Conservation (phyloP, 306 rosid genomes). For the Sesbania bispinosa region DNA sequence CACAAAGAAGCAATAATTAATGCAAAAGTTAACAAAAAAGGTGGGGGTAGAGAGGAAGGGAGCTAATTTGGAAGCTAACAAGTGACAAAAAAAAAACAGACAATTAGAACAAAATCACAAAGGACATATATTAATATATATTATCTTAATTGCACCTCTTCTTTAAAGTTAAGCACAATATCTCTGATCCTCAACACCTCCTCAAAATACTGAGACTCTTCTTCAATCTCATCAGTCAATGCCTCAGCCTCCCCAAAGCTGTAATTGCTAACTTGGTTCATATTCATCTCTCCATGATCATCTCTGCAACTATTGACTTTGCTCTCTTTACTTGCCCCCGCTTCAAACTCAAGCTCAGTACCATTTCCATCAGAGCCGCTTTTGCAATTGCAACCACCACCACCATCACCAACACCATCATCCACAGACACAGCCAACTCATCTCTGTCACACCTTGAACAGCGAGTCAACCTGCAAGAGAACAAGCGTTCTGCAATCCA, state of each 20-base stretch:
- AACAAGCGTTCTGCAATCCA: conserved; percentile 74
- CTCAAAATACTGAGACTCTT: conserved; percentile 51
- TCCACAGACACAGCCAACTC: conserved; percentile 46
- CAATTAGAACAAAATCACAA: too few species aligned
- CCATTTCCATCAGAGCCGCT: conserved; percentile 32
- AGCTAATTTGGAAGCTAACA: not conserved
- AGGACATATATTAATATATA: too few species aligned
- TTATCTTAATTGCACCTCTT: too few species aligned
- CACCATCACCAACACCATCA: conserved; percentile 22
- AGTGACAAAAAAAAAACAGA: not conserved
- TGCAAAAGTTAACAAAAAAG: not conserved
- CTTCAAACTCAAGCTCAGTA: conserved; percentile 44
- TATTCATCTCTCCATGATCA: conserved; percentile 39
- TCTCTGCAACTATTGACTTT: conserved; percentile 49
- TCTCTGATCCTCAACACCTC: conserved; percentile 83
- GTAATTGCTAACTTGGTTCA: conserved; percentile 48
- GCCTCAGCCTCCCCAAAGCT: conserved; percentile 89
- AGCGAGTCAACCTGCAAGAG: conserved; percentile 47
- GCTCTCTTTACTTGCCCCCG: conserved; percentile 86
- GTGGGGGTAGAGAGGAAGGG: not conserved
- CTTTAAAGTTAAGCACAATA: conserved; percentile 35
- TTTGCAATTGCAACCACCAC: conserved; percentile 36
- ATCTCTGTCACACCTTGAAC: conserved; percentile 65
- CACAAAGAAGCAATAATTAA: not conserved
- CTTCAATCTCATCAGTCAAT: conserved; percentile 83